Evolutionary conservation across 2,329 filamentous ascomycete genomes (phyloP).

Genomic region (Sporothrix mexicana): DNA sequence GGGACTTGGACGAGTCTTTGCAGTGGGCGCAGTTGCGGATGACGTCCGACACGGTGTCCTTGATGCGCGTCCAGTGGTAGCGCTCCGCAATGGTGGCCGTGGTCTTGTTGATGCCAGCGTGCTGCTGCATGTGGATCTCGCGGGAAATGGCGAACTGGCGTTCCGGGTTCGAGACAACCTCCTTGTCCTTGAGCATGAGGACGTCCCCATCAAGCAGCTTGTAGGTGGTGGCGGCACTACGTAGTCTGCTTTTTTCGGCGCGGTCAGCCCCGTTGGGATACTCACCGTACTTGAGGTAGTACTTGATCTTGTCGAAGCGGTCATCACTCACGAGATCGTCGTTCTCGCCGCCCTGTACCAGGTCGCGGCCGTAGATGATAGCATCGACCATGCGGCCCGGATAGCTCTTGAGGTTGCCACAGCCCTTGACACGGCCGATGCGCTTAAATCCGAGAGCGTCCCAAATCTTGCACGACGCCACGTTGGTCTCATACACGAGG

Average conservation of each 20-base stretch:
- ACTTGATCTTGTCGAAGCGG: constrained; percentile 98
- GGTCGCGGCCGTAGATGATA: constrained; percentile 76
- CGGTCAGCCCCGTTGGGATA: constrained; percentile 93
- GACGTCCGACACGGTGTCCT: constrained; percentile 93
- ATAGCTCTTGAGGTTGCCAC: constrained; percentile 71
- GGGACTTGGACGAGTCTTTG: constrained; percentile 72
- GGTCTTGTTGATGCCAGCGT: constrained; percentile 97
- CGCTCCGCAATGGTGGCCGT: constrained; percentile 91
- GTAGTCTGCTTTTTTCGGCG: constrained; percentile 91
- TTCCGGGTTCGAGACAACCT: constrained; percentile 89
- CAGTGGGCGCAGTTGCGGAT: constrained; percentile 91
- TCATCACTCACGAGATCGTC: constrained; percentile 91
- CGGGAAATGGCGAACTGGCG: constrained; percentile 90
- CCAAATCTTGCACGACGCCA: constrained; percentile 89
- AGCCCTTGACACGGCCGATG: constrained; percentile 79
- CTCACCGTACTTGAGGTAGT: constrained; percentile 91
- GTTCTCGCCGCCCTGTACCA: constrained; percentile 62
- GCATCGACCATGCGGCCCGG: constrained; percentile 73
- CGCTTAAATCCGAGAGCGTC: constrained; percentile 91
- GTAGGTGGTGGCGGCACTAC: constrained; percentile 94
- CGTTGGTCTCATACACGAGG: constrained; percentile 91
- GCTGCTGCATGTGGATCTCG: constrained; percentile 72
- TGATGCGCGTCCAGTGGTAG: constrained; percentile 98
- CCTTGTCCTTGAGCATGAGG: constrained; percentile 96
- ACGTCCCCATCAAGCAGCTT: constrained; percentile 79